Conservation (phyloP, 1,284 basidiomycete species). For the Trichosporon inkin region DNA sequence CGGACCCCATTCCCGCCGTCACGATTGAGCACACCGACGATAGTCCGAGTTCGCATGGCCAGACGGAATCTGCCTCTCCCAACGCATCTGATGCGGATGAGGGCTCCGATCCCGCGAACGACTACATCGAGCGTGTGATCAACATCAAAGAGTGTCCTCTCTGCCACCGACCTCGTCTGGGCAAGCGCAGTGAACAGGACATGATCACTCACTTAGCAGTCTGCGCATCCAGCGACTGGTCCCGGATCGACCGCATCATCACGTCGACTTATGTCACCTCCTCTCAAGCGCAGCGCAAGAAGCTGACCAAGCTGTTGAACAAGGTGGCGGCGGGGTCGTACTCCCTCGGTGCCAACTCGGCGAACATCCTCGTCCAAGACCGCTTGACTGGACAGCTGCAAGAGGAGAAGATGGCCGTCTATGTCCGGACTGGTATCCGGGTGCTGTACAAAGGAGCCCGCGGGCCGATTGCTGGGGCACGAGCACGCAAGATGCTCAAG, state of each 20-base stretch:
- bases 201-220: conserved; percentile 90
- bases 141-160: conserved; percentile 91
- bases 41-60: neutral
- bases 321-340: conserved; percentile 84
- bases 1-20: conserved; percentile 15
- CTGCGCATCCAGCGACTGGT: conserved; percentile 90
- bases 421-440: conserved; percentile 86
- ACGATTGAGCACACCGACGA: conserved; percentile 30
- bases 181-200: conserved; percentile 82
- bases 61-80: conserved; percentile 10
- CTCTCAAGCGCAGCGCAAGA: conserved; percentile 92
- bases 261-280: conserved; percentile 95
- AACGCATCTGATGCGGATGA: conserved; percentile 19
- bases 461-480: conserved; percentile 81
- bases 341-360: conserved; percentile 73
- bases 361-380: conserved; percentile 95
- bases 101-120: conserved; percentile 9
- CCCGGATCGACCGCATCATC: conserved; percentile 76
- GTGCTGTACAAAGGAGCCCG: conserved; percentile 89
- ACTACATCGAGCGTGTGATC: conserved; percentile 77
- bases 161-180: conserved; percentile 81
- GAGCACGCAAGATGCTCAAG: conserved; percentile 77
- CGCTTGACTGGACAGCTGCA: conserved; percentile 82
- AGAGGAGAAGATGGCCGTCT: conserved; percentile 90
- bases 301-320: conserved; percentile 82